Evolutionary conservation across 1,284 basidiomycete species (phyloP), one percentile per base, ranked within the genome.

Genomic region (Leccinum subrobustum): DNA sequence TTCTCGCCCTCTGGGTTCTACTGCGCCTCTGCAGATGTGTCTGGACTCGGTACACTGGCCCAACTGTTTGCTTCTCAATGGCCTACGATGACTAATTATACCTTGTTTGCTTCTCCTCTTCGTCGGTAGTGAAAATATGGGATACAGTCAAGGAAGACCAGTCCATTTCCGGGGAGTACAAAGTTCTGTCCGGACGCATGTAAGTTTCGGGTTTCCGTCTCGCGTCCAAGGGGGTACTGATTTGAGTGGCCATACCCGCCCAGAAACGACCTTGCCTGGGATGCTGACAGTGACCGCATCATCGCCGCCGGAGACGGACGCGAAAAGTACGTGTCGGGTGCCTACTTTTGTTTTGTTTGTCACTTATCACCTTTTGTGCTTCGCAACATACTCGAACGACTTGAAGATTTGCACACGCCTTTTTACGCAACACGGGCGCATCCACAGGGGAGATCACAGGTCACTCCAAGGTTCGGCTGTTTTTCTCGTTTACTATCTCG

Each of bases 1-100:
- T 88, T 98, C 73, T 95, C 95, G 0, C 96, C 96, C 0, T 92
- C 94, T 0, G 96, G 96, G 18, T 98, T 89, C 78, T 98, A 98
- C 77, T 93, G 91, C 69, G 96, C 97, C 3, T 96, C 94, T 11
- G 95, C 85, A 25, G 95, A 97, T 72, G 76, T 81, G 1, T 78
- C 80, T 25, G 95, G 95, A 52, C 92, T 87, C 60, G 91, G 92
- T 92, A 64, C 63, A 82, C 60, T 31, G 31, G 31, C 23, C 20
- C 23, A 12, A 27, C 7, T 12, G 4, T 29, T 42, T 25, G 25
- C 20, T 42, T 44, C 33, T 35, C 37, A 25, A 23, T 42, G 35
- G 6, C 25, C 3, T 44, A 20, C 25, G 42, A 33, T 54, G 16
- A 18, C 53, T 64, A 31, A 64, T 33, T 9, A 4, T 4, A 4